Evolutionary conservation across 2,329 filamentous ascomycete species (phyloP).

Genomic region (Colletotrichum costaricense): DNA sequence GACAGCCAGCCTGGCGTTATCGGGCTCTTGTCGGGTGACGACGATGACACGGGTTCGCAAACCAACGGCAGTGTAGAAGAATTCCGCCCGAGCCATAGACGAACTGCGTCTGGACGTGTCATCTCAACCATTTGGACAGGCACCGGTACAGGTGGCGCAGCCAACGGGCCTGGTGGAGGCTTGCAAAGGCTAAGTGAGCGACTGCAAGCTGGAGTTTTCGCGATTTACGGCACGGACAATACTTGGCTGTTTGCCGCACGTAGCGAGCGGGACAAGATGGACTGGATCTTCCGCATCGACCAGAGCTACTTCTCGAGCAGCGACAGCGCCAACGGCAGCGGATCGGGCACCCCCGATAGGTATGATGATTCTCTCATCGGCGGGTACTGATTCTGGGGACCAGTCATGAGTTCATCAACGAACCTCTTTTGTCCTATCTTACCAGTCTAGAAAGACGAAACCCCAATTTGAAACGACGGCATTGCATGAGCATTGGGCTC

Average conservation of each 20-base stretch:
- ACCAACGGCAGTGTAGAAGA: constrained; percentile 47
- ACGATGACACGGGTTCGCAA: constrained; percentile 45
- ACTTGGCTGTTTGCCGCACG: constrained; percentile 94
- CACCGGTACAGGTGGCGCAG: constrained; percentile 48
- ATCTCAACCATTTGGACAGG: constrained; percentile 68
- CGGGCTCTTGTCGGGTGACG: constrained; percentile 72
- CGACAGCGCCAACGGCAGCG: constrained; percentile 53
- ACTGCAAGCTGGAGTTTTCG: constrained; percentile 83
- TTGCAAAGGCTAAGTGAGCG: constrained; percentile 67
- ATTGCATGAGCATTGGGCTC: neutral
- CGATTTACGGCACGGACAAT: constrained; percentile 93
- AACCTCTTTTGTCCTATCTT: constrained; percentile 1
- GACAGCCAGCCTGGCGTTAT: constrained; percentile 92
- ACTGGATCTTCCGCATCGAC: constrained; percentile 97
- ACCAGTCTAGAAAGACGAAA: constrained; percentile 16
- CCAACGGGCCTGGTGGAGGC: constrained; percentile 46
- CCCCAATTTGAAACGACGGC: constrained; percentile 11
- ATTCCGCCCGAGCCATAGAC: constrained; percentile 59
- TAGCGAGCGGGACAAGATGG: constrained; percentile 91
- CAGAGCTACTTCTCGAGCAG: constrained; percentile 73
- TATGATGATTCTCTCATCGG: constrained; percentile 33
- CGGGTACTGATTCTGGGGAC: constrained; percentile 18
- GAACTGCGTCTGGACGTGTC: constrained; percentile 62
- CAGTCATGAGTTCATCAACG: neutral
- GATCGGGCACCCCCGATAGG: constrained; percentile 48